These are phyloP conservation scores for Xerocomus spinulosus DNA, from an alignment of 768 basidiomycete species.

Conservation along the genomic window DNA sequence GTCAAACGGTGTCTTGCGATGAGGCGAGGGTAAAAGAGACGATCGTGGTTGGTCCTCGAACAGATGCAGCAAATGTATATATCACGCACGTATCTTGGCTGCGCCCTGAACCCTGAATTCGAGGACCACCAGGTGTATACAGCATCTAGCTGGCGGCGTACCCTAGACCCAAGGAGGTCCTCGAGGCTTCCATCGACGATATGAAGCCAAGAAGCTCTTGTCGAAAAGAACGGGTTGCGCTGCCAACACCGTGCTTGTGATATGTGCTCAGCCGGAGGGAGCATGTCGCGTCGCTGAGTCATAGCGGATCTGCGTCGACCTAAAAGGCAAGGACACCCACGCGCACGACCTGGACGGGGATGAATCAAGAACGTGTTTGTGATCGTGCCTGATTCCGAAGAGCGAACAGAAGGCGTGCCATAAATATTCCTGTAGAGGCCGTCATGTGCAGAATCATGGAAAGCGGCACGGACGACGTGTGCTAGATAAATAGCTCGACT, in stretches of 20 bases:
- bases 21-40: background rate
- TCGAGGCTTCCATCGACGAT: background rate
- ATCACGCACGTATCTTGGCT: background rate
- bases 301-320: background rate
- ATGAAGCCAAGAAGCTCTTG: background rate
- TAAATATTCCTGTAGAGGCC: no score
- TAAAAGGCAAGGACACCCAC: background rate
- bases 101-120: no score
- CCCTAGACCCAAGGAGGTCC: background rate
- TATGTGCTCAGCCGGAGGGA: background rate
- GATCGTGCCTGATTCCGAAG: background rate
- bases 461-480: no score
- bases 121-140: no score
- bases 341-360: background rate
- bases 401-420: no score
- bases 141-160: background rate
- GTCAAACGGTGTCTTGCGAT: background rate
- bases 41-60: background rate
- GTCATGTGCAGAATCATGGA: no score
- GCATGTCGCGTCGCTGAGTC: slow-evolving; percentile 2
- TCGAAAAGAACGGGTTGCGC: background rate
- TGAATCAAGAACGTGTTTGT: background rate
- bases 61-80: background rate
- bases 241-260: background rate
- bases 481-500: no score